Evolutionary conservation across 2,329 filamentous ascomycete species (phyloP), one percentile per base, ranked within the genome.

Genomic region (Cladosporium sp.): DNA sequence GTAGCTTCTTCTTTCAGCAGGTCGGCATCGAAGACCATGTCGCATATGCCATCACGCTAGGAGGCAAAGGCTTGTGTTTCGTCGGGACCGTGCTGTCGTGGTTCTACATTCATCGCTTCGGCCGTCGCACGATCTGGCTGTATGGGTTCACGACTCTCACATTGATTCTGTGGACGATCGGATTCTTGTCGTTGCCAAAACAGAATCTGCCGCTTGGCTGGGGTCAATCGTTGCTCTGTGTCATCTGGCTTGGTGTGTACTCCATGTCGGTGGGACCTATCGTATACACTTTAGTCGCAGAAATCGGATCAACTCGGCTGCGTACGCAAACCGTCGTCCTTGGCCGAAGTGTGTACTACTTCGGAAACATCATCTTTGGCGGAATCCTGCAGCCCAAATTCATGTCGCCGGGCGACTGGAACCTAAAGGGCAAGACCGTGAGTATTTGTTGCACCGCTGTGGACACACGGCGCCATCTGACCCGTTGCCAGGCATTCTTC

Each of bases 101-200:
- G 71, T 53, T 59, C 43, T 59, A 77, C 6, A 76, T 79, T 69
- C 64, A 70, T 1, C 68, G 70, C n/a, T 67, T 78, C 11, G 79
- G 79, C 16, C 76, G 79, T 8, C 75, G 78, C 16, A 75, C 73
- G 0, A 66, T 80, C 16, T 80, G 78, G 64, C 64, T 80, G 7
- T 69, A 36, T 8, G 72, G 72, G 21, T 64, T 65, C 14, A 25
- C 60, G 18, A 63, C 60, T 25, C 49, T 63, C 16, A 63, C 60
- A 1, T 34, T 46, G 30, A 65, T 59, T 18, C 43, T 64, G 23
- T 64, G 53, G 62, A 58, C 54, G 2, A 58, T 59, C 25, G 54
- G 54, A 2, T 64, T 64, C 54, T 16, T 64, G 30, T 58, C 62
- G 10, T 13, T 58, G 28, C 62, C 62, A 18, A 58, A 36, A n/a